Conservation (phyloP, 1,139 yeast genomes). For the Pichia cactophila region DNA sequence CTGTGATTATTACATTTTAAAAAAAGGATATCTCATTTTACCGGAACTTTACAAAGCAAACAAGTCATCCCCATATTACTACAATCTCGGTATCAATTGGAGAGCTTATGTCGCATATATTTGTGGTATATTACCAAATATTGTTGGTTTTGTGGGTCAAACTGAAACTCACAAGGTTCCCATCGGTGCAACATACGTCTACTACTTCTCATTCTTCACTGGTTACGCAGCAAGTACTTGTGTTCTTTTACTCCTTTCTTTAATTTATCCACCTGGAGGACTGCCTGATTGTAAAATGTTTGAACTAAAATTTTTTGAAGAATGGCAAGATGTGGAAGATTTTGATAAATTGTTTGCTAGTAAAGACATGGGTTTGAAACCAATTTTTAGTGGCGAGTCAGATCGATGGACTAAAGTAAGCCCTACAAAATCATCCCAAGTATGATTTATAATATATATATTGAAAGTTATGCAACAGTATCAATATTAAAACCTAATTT, state of each 20-base stretch:
- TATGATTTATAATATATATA: background rate
- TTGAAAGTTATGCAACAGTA: too few relatives aligned
- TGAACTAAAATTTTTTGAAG: slow-evolving; percentile 17
- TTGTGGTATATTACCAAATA: slow-evolving; percentile 71
- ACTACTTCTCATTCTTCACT: slow-evolving; percentile 64
- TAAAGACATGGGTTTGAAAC: background rate
- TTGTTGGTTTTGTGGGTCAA: slow-evolving; percentile 82
- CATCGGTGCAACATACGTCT: slow-evolving; percentile 66
- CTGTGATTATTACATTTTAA: slow-evolving; percentile 67
- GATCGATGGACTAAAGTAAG: background rate
- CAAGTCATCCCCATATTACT: slow-evolving; percentile 47
- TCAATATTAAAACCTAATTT: too few relatives aligned
- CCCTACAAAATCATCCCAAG: background rate
- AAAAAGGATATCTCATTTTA: slow-evolving; percentile 63
- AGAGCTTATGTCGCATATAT: slow-evolving; percentile 67
- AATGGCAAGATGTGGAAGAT: slow-evolving; percentile 45
- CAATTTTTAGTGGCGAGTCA: background rate
- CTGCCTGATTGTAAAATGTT: slow-evolving; percentile 32
- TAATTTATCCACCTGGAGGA: slow-evolving; percentile 49
- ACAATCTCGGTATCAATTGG: slow-evolving; percentile 68
- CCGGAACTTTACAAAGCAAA: slow-evolving; percentile 53
- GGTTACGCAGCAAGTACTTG: slow-evolving; percentile 58
- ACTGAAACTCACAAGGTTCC: slow-evolving; percentile 48
- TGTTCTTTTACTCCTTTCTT: slow-evolving; percentile 43
- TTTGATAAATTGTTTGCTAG: slow-evolving; percentile 34